Evolutionary conservation across 1,284 basidiomycete genomes (phyloP), one percentile per base, ranked within the genome.

Genomic region (Neotropicomus parvogracilis): DNA sequence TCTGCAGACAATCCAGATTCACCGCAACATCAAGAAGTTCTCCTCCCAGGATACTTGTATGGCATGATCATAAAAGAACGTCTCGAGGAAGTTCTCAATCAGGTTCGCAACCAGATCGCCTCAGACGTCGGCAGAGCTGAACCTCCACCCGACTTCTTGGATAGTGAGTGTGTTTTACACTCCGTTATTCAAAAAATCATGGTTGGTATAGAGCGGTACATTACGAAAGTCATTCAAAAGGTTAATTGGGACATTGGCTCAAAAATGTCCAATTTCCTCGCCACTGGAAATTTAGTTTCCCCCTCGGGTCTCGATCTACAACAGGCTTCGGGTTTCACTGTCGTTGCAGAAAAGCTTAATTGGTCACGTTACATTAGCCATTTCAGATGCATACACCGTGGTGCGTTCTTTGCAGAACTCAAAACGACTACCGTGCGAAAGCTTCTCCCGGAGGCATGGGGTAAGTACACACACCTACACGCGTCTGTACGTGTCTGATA

Each of bases 341-440:
- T 99, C 59, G 90, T 99, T 38, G 97, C 95, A 3, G 97, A 99
- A 72, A 99, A 99, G 72, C 79, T 99, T 55, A 99, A 99, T 70
- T 99, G 95, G 82, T 89, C 91, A 64, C 92, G 97, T 40, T 99
- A 98, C 70, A 93, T 99, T 66, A 90, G 90, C 60, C 97, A 99
- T 72, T 99, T 99, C 77, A 80, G 97, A 48, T 97, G 91, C 68
- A 95, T 99, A 36, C 97, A 99, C 72, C 90, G 97, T 73, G 97
- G 97, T 70, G 94, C 97, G 36, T 99, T 99, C 82, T 99, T 99
- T 65, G 93, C 95, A 19, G 95, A 99, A 68, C 81, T 99, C 53
- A 99, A 99, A 77, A 99, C 97, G 1, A 99, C 97, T 0, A 88
- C 94, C 19, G 97, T 99, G 40, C 88, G 97, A 61, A 99, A 99